Conservation (phyloP, 805 yeast species). For the Yarrowia sp. region DNA sequence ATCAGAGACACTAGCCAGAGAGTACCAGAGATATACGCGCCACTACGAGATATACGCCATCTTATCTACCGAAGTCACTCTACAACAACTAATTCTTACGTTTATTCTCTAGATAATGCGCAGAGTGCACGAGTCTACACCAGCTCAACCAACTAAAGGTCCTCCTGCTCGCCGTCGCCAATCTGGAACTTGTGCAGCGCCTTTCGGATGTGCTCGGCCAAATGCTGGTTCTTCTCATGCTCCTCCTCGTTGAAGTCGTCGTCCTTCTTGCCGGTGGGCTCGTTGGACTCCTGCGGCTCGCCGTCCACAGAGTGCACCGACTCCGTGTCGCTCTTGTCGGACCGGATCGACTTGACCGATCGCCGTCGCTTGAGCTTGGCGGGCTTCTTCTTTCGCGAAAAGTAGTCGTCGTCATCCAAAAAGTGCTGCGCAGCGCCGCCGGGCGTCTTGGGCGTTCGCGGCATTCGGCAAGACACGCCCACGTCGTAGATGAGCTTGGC, state of each 20-base stretch:
- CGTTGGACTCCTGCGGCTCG: constrained; percentile 6
- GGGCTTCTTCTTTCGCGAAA: constrained; percentile 29
- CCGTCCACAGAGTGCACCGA: constrained; percentile 13
- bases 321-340: constrained; percentile 13
- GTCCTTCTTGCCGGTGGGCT: constrained; percentile 5
- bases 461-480: constrained; percentile 60
- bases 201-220: constrained; percentile 32
- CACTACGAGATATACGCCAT: no score
- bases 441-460: constrained; percentile 38
- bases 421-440: constrained; percentile 39
- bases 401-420: constrained; percentile 39
- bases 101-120: neutral
- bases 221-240: constrained; percentile 28
- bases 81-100: neutral
- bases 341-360: constrained; percentile 28
- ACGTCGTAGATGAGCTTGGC: constrained; percentile 87
- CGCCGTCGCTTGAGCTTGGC: constrained; percentile 31
- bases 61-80: no score
- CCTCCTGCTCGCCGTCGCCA: constrained; percentile 27
- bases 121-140: neutral
- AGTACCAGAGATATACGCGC: no score
- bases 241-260: constrained; percentile 24
- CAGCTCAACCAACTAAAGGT: neutral
- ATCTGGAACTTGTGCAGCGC: constrained; percentile 29
- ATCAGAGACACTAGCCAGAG: no score